These are phyloP conservation scores for Mucor ambiguus DNA, from an alignment of 371 early-diverging fungal species.

Conservation along the genomic window DNA sequence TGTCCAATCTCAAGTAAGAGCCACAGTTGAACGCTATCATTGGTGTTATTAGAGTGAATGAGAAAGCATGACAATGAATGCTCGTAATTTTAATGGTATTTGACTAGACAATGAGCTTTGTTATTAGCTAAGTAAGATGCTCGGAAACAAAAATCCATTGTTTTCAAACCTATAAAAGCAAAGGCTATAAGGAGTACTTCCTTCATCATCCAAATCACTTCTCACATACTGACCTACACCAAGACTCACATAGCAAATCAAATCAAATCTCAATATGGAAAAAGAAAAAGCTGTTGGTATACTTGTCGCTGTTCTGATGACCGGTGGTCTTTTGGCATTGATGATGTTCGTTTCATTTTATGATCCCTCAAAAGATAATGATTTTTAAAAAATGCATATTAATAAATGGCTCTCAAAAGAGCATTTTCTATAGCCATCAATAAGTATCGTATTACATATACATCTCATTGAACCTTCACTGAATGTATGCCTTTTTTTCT, in stretches of 20 bases:
- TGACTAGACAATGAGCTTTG: neutral
- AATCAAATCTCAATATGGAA: neutral
- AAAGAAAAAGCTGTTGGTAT: neutral
- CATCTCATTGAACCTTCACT: no score
- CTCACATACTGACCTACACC: neutral
- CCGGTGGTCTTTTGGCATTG: neutral
- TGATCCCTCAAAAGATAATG: neutral
- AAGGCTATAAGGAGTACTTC: neutral
- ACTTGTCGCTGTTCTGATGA: neutral
- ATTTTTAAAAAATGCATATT: neutral
- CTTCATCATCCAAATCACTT: neutral
- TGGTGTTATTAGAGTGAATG: no score
- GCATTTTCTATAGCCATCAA: neutral
- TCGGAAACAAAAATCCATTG: neutral
- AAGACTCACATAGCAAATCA: neutral
- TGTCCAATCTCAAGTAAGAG: no score
- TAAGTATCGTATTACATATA: neutral
- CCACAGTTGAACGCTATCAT: no score
- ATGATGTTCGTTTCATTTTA: neutral
- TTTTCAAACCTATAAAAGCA: neutral
- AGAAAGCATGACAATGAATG: no score
- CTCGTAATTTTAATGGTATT: no score
- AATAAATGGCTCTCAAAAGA: no score
- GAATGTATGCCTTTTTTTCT: no score
- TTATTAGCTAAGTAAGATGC: no score